A percentile compares a stretch with the other conserved stretches of the same genome.
These are phyloP conservation scores for Fraxinus excelsior DNA, from an alignment of 257 asterid species.

Conservation along the genomic window DNA sequence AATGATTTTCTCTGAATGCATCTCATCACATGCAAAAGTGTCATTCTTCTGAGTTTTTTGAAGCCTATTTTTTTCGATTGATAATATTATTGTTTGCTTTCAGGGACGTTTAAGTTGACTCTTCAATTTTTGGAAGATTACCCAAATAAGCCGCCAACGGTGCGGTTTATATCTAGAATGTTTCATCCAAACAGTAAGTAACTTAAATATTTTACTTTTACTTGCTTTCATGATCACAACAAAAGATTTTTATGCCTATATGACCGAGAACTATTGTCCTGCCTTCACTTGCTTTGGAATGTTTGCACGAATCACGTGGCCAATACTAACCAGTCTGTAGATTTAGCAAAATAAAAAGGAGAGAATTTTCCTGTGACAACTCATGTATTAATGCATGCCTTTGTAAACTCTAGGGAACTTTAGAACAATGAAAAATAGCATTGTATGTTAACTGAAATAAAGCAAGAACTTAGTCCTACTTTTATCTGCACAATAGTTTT, in stretches of 20 bases:
- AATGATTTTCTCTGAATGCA: not conserved
- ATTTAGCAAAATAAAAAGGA: not conserved
- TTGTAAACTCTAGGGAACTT: not conserved
- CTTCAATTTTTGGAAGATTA: constrained; percentile 89
- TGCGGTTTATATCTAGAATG: constrained; percentile 92
- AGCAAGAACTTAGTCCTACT: not conserved
- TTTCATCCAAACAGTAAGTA: constrained; percentile 97
- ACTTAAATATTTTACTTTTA: not conserved
- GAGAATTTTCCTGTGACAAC: not conserved
- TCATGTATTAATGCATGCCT: not conserved
- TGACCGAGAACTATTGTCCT: not conserved
- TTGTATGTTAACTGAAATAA: not conserved
- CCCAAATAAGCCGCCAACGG: constrained; percentile 96
- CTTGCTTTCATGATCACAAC: not conserved
- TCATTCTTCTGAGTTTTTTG: not conserved
- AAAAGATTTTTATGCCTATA: not conserved
- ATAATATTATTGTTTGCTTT: constrained; percentile 16
- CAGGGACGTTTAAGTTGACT: constrained; percentile 91
- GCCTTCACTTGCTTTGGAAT: constrained; percentile 2
- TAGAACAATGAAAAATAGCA: not conserved
- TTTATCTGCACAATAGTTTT: not conserved
- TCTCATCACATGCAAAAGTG: not conserved
- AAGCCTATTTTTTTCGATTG: not conserved
- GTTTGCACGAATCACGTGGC: not conserved
- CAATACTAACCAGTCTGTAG: not conserved